A percentile compares a stretch with the other conserved stretches of the same genome.
Conservation (phyloP, 139 green algal species). For the Cymbomonas tetramitiformis region DNA sequence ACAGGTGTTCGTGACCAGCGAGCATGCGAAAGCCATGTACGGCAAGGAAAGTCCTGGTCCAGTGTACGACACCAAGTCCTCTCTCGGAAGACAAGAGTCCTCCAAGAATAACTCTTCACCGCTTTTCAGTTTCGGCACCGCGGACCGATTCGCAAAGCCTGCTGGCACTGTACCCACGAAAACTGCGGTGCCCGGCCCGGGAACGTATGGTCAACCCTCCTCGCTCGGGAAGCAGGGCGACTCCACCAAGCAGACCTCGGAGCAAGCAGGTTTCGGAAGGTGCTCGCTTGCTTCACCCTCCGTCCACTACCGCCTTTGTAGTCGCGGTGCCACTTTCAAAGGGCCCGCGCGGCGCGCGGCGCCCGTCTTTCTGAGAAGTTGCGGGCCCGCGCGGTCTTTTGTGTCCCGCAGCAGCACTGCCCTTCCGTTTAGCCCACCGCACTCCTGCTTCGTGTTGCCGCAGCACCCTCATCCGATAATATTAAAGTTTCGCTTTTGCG, state of each 20-base stretch:
- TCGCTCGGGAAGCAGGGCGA: not conserved
- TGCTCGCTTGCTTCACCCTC: too few relatives aligned
- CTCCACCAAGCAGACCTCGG: not conserved
- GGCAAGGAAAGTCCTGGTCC: not conserved
- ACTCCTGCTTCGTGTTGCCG: too few relatives aligned
- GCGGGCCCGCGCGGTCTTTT: too few relatives aligned
- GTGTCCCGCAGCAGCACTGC: too few relatives aligned
- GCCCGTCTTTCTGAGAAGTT: too few relatives aligned
- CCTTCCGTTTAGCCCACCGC: too few relatives aligned
- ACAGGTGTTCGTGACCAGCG: not conserved
- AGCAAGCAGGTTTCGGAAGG: slow-evolving; percentile 2
- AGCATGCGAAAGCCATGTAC: not conserved
- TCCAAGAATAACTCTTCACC: not conserved
- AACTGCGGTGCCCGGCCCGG: not conserved
- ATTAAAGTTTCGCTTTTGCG: too few relatives aligned
- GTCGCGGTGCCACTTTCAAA: too few relatives aligned
- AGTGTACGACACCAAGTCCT: not conserved
- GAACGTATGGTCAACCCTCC: not conserved
- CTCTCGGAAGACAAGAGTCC: not conserved
- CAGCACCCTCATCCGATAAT: too few relatives aligned
- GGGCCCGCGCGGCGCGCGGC: too few relatives aligned
- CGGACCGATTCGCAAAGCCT: not conserved
- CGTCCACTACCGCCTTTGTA: too few relatives aligned
- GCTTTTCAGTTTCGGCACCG: not conserved
- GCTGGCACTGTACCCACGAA: not conserved